Evolutionary conservation across 192 early-diverging fungal genomes (phyloP).

Genomic region (Rhizoclosmatium globosum): DNA sequence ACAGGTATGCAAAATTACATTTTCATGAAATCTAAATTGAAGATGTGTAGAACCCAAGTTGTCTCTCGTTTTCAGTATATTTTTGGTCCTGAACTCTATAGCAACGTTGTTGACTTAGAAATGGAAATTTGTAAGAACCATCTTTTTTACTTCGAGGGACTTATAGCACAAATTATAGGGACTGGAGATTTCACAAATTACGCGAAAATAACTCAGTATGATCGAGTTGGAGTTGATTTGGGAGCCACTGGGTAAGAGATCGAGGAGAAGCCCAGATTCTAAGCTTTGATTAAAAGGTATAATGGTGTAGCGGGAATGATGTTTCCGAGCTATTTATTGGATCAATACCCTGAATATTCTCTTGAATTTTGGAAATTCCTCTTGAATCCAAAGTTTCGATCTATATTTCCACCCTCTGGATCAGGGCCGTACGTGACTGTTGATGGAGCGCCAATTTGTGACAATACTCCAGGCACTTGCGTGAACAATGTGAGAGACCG

Average conservation of each 20-base stretch:
- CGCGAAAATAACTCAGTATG: background rate
- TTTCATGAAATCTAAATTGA: no score
- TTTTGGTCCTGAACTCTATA: background rate
- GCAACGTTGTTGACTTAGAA: background rate
- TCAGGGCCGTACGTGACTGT: no score
- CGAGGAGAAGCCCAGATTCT: no score
- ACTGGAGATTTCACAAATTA: background rate
- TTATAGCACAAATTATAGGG: background rate
- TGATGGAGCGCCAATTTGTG: no score
- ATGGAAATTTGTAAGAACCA: background rate
- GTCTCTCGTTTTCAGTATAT: background rate
- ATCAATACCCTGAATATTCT: no score
- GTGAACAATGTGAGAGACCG: no score
- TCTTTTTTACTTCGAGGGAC: no score
- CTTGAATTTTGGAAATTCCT: no score
- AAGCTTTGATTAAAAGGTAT: background rate
- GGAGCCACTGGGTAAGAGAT: background rate
- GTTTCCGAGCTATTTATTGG: no score
- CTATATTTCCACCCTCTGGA: no score
- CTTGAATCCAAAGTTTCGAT: no score
- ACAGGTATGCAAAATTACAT: background rate
- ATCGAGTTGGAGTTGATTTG: slow-evolving; percentile 9
- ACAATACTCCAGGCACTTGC: no score
- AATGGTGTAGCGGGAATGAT: background rate
- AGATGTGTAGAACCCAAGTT: background rate